These are phyloP conservation scores for Colletotrichum eremochloae DNA, from an alignment of 2,329 filamentous ascomycete species.

Conservation along the genomic window DNA sequence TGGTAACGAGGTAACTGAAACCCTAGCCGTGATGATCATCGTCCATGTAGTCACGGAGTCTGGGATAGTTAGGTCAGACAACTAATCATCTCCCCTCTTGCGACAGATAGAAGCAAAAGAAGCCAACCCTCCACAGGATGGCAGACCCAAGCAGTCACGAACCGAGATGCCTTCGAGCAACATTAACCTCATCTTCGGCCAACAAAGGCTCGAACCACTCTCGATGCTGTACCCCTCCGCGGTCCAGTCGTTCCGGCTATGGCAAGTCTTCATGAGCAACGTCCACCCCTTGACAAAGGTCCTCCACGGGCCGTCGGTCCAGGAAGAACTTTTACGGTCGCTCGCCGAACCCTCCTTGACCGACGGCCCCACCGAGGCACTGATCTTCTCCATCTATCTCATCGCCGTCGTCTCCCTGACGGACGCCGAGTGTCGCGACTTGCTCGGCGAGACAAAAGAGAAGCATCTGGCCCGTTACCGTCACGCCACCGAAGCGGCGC, in stretches of 20 bases:
- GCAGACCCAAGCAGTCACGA: neutral
- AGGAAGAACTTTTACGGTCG: slow-evolving; percentile 50
- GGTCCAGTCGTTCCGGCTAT: slow-evolving; percentile 65
- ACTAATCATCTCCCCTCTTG: neutral
- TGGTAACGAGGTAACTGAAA: slow-evolving; percentile 1
- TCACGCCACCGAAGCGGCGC: slow-evolving; percentile 61
- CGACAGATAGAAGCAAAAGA: neutral
- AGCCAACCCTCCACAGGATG: neutral
- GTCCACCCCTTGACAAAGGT: slow-evolving; percentile 80
- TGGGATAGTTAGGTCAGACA: neutral
- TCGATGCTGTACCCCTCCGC: slow-evolving; percentile 22
- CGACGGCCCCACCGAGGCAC: slow-evolving; percentile 64
- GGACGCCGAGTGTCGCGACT: slow-evolving; percentile 65
- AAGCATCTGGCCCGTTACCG: slow-evolving; percentile 65
- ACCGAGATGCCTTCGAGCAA: neutral
- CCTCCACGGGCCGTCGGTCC: slow-evolving; percentile 78
- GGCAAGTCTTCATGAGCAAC: slow-evolving; percentile 80
- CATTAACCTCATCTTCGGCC: slow-evolving; percentile 8
- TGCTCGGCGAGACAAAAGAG: slow-evolving; percentile 63
- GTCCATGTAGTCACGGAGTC: neutral
- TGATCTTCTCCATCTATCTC: slow-evolving; percentile 74
- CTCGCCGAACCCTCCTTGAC: slow-evolving; percentile 13
- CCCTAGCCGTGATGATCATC: neutral
- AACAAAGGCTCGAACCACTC: slow-evolving; percentile 43
- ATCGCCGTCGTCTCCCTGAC: slow-evolving; percentile 70